Evolutionary conservation across 2,329 filamentous ascomycete species (phyloP).

Genomic region (Diaporthe vexans): DNA sequence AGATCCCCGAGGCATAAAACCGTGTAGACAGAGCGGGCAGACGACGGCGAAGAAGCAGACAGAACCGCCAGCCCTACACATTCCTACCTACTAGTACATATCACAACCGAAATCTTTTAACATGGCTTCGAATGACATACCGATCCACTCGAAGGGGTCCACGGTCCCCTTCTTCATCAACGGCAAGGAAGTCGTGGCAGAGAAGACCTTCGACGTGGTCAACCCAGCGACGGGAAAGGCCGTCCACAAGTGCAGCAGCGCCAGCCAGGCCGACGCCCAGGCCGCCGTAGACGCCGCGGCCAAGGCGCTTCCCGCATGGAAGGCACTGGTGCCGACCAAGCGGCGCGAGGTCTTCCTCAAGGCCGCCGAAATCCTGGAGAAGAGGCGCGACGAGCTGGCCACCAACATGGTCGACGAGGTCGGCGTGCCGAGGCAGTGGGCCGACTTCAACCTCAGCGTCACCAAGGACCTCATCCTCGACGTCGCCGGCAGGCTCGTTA

Average conservation of each 20-base stretch:
- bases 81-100: neutral
- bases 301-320: conserved; percentile 79
- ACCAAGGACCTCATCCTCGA: conserved; percentile 57
- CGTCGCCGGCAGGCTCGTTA: conserved; percentile 57
- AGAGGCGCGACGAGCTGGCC: conserved; percentile 71
- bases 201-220: conserved; percentile 47
- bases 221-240: conserved; percentile 49
- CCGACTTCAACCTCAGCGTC: conserved; percentile 56
- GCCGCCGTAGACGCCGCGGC: conserved; percentile 63
- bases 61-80: neutral
- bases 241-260: conserved; percentile 48
- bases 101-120: neutral
- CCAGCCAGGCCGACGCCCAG: conserved; percentile 47
- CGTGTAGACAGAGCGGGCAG: neutral
- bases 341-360: conserved; percentile 80
- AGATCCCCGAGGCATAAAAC: conserved; percentile 7
- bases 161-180: conserved; percentile 52
- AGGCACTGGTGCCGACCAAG: conserved; percentile 68
- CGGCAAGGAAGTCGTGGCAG: conserved; percentile 48
- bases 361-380: conserved; percentile 75
- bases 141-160: conserved; percentile 25
- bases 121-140: conserved; percentile 26
- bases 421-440: conserved; percentile 56
- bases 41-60: neutral
- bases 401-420: conserved; percentile 70